phyloP scores from a whole-genome alignment of 768 basidiomycete genomes.

The Hortiboletus flavorubellus region DNA sequence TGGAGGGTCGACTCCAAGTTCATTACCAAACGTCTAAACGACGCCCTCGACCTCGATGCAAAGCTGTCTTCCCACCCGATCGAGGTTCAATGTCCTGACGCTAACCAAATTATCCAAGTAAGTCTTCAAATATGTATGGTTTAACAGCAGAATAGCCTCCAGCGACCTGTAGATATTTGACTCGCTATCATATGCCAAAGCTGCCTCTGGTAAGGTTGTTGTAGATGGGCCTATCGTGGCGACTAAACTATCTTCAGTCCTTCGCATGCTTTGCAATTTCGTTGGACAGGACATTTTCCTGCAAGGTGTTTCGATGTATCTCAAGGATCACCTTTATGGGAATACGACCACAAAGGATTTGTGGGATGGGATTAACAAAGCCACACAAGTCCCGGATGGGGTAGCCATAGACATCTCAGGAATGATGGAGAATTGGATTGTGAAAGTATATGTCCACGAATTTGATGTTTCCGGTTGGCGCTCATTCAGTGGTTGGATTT shows the following conservation, averaged over 20 bases:
- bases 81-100: conserved; percentile 86
- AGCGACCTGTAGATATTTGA: conserved; percentile 73
- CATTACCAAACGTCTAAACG: conserved; percentile 69
- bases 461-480: background rate
- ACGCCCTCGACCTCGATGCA: conserved; percentile 80
- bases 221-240: background rate
- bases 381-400: conserved; percentile 46
- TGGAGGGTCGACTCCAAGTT: conserved; percentile 85
- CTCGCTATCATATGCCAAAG: conserved; percentile 81
- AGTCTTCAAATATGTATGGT: background rate
- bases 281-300: conserved; percentile 89
- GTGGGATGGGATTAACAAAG: conserved; percentile 79
- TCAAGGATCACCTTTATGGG: conserved; percentile 82
- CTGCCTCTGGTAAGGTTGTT: conserved; percentile 56
- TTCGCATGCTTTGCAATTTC: conserved; percentile 88
- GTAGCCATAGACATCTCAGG: conserved; percentile 58
- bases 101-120: conserved; percentile 78
- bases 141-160: background rate
- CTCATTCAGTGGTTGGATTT: background rate
- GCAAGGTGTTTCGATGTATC: conserved; percentile 85
- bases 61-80: conserved; percentile 90
- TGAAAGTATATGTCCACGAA: conserved; percentile 47
- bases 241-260: conserved; percentile 45
- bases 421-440: conserved; percentile 91
- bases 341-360: conserved; percentile 85